Percentiles rank a stretch among this genome's conserved stretches.
Conservation (phyloP, 2,329 filamentous ascomycete genomes). For the Venturia nashicola region DNA sequence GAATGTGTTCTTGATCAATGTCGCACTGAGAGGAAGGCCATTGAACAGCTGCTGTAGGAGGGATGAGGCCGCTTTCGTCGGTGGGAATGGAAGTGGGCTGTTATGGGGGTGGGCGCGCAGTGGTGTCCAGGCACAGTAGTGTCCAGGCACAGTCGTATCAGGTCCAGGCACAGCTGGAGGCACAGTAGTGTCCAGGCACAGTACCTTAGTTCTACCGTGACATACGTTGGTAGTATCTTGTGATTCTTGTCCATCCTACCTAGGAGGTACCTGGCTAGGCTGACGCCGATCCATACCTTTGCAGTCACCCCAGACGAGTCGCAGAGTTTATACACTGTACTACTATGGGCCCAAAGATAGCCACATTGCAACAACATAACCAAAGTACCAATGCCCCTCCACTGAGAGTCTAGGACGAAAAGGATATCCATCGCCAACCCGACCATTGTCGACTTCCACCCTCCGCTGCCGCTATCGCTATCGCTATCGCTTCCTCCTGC, state of each 20-base stretch:
- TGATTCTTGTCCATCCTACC: too few relatives aligned
- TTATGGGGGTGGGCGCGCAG: neutral
- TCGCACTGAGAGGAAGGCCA: neutral
- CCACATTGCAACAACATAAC: neutral
- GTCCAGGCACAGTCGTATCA: too few relatives aligned
- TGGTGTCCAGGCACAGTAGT: too few relatives aligned
- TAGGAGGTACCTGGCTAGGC: neutral
- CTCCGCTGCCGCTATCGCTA: neutral
- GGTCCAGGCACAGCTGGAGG: too few relatives aligned
- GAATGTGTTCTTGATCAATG: neutral
- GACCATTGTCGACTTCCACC: neutral
- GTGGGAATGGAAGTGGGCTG: neutral
- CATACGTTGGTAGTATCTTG: neutral
- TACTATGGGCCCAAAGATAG: neutral
- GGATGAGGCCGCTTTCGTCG: neutral
- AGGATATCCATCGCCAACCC: neutral
- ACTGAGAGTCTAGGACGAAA: too few relatives aligned
- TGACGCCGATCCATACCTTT: neutral
- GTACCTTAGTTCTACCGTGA: too few relatives aligned
- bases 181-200: neutral
- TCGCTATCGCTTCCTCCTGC: neutral
- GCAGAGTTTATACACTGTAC: neutral
- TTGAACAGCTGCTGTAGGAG: neutral
- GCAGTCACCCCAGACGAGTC: neutral
- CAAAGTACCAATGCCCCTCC: too few relatives aligned